Evolutionary conservation across 2,329 filamentous ascomycete genomes (phyloP).

Genomic region (Trichoderma breve): DNA sequence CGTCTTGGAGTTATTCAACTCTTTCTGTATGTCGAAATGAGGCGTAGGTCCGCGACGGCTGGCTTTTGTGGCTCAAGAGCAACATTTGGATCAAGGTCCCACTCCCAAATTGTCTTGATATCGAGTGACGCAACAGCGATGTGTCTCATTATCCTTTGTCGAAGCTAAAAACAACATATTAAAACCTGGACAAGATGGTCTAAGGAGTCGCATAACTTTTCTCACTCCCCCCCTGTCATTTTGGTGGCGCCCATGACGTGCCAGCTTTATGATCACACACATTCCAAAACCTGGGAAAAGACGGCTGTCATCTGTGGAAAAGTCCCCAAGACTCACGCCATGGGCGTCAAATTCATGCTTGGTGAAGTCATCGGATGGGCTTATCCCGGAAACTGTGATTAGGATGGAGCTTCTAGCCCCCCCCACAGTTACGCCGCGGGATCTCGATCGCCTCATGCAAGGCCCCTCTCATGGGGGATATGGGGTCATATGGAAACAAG

Average conservation of each 20-base stretch:
- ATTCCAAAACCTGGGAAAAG: neutral
- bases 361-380: constrained; percentile 10
- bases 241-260: constrained; percentile 15
- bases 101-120: neutral
- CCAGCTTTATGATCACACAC: neutral
- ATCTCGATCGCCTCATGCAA: constrained; percentile 18
- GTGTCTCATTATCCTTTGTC: neutral
- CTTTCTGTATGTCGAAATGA: constrained; percentile 2
- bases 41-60: constrained; percentile 10
- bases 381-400: neutral
- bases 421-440: constrained; percentile 4
- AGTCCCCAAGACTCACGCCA: neutral
- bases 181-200: neutral
- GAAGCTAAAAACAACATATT: neutral
- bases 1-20: constrained; percentile 1
- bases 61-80: constrained; percentile 15
- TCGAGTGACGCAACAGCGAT: constrained; percentile 16
- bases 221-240: neutral
- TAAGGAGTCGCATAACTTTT: neutral
- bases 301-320: neutral
- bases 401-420: neutral
- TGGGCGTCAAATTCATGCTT: neutral
- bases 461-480: neutral
- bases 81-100: constrained; percentile 11
- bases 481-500: neutral